Base-by-base conservation (phyloP, 176 grass and related monocot genomes). In the Canna indica region DNA sequence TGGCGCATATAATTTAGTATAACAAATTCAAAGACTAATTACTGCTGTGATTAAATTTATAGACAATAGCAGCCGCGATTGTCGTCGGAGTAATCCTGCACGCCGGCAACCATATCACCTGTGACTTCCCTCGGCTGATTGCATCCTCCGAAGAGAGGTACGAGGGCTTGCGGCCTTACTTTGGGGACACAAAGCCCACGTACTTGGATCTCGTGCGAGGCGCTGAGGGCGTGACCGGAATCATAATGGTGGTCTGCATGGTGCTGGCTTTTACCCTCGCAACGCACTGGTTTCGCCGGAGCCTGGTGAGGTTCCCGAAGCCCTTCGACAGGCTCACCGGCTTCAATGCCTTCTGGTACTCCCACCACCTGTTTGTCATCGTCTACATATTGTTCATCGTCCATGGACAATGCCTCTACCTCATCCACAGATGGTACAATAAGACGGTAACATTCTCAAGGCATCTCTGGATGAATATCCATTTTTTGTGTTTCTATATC, bases 271-370 rank as follows among this genome's bases (percentile, higher is more conserved):
- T 99, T 78, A 90, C 87, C 38, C 84, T 99, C 28, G 90, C 95
- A 53, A 88, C 90, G 6, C 76, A 80, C 42, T 99, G 95, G 95
- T 94, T 99, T 48, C 87, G 95, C 24, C 90, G 87, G 54, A 99
- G 84, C 61, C 58, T 94, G 31, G 90, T 99, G 47, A 99, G 85
- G 82, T 78, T 99, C 78, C 95, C 95, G 53, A 90, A 80, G 44
- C 95, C 95, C 73, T 84, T 99, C 8, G 86, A 99, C 80, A 93
- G 86, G 80, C 67, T 99, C 32, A 93, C 95, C 11, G 95, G 95
- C 33, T 99, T 94, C 76, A 99, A 99, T 88, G 95, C 95, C 47
- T 99, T 99, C 67, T 99, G 95, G 95, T 99, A 99, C 66, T 99
- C 95, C 18, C 95, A 99, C 68, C 95, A 99, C 75, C 78, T 99